phyloP scores from a whole-genome alignment of 441 rosid genomes.

The Populus hybrid region DNA sequence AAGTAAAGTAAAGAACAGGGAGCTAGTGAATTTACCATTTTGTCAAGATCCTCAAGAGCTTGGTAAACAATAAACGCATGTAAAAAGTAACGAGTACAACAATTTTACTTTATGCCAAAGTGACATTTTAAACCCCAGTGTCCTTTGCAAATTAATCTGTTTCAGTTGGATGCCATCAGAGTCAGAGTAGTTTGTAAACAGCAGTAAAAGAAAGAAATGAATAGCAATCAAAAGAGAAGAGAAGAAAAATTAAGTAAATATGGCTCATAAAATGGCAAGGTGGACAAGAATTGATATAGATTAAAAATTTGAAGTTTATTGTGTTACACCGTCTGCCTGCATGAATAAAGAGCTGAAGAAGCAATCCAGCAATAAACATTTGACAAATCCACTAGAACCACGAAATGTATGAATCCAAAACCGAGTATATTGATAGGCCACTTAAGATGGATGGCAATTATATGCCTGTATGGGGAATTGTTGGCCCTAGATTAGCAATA shows the following conservation, averaged over 20 bases:
- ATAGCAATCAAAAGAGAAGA: too few relatives aligned
- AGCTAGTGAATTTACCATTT: constrained; percentile 49
- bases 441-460: neutral
- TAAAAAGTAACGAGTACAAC: constrained; percentile 56
- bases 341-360: neutral
- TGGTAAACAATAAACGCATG: too few relatives aligned
- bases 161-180: constrained; percentile 10
- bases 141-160: constrained; percentile 74
- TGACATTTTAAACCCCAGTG: constrained; percentile 94
- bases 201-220: neutral
- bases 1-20: neutral
- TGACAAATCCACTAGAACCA: neutral
- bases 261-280: neutral
- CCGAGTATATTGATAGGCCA: neutral
- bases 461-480: neutral
- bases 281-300: neutral
- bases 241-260: neutral
- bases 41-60: constrained; percentile 78
- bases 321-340: neutral
- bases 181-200: neutral
- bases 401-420: neutral
- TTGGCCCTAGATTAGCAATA: neutral
- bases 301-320: too few relatives aligned
- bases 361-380: neutral
- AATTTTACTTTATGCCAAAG: constrained; percentile 89